Evolutionary conservation across 1,284 basidiomycete genomes (phyloP).

Genomic region (Fomes fomentarius): DNA sequence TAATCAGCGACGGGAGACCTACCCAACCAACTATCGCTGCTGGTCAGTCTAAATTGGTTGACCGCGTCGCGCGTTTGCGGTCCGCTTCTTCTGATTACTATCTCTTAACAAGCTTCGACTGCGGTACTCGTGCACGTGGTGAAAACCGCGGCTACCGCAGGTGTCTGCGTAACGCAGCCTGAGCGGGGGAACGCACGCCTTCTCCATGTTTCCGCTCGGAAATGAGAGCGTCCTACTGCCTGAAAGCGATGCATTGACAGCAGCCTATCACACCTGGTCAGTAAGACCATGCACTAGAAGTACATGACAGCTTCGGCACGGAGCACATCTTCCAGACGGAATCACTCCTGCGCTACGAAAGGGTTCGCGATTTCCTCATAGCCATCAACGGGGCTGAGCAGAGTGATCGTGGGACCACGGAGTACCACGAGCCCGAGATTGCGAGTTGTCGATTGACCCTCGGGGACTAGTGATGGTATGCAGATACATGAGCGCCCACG

Average conservation of each 20-base stretch:
- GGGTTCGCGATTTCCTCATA: slow-evolving; percentile 90
- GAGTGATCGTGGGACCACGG: slow-evolving; percentile 89
- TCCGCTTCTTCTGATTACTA: too few species aligned
- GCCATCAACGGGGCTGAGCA: slow-evolving; percentile 92
- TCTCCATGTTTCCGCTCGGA: too few species aligned
- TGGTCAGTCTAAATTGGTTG: too few species aligned
- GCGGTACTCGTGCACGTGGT: too few species aligned
- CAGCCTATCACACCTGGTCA: neutral
- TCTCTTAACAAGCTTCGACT: too few species aligned
- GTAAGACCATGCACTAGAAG: neutral
- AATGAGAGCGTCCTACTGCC: neutral
- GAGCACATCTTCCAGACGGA: neutral
- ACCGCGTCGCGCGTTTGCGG: too few species aligned
- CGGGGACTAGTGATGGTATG: slow-evolving; percentile 37
- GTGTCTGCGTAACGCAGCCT: too few species aligned
- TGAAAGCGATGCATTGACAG: neutral
- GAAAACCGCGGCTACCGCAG: too few species aligned
- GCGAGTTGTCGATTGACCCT: slow-evolving; percentile 69
- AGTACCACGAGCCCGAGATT: slow-evolving; percentile 85
- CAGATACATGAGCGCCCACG: slow-evolving; percentile 2
- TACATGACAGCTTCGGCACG: neutral
- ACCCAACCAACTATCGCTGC: too few species aligned
- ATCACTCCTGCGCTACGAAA: slow-evolving; percentile 57
- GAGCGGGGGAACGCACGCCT: too few species aligned
- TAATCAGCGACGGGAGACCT: too few species aligned